Base-by-base conservation (phyloP, 2,329 filamentous ascomycete species). In the Aspergillus brunneoviolaceus region DNA sequence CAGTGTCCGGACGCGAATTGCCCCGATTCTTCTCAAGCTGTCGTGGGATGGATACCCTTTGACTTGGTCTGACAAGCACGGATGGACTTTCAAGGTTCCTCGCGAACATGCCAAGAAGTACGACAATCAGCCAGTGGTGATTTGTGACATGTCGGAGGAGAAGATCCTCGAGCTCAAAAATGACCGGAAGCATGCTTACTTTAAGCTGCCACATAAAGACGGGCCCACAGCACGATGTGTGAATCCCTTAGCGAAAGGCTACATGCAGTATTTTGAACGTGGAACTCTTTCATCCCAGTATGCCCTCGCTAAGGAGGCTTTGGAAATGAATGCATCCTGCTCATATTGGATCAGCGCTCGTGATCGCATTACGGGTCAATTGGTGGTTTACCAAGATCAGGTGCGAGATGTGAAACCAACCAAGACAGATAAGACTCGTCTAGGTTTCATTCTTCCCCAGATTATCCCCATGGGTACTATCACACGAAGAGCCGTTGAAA, bases 301-400 rank as follows among this genome's bases (percentile, higher is more conserved):
- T 69, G 74, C 87, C 0, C 94, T 97, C 69, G 95, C 95, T 0
- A 98, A 96, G 71, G 92, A 96, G 74, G 95, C 96, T 0, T 80
- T 99, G 49, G 90, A 98, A 68, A 99, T 99, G 95, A 99, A 99
- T 69, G 92, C 95, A 0, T 96, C 92, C 0, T 99, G 96, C 73
- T 98, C 94, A 0, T 99, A 99, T 76, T 99, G 96, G 95, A 98
- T 99, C 68, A 96, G 92, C 70, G 93, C 95, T 16, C 85, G 95
- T 63, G 92, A 96, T 71, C 84, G 95, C 53, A 99, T 99, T 76
- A 94, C 81, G 83, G 90, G 89, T n/a, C 95, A 99, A 71, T 91
- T 98, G 83, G 93, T 96, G 2, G 90, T 99, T 1, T 97, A 96
- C 72, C 83, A 92, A 60, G 81, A 87, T 35, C 87, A 96, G 63